These are phyloP conservation scores for Fraxinus ornus DNA, from an alignment of 305 asterid species.

Conservation along the genomic window DNA sequence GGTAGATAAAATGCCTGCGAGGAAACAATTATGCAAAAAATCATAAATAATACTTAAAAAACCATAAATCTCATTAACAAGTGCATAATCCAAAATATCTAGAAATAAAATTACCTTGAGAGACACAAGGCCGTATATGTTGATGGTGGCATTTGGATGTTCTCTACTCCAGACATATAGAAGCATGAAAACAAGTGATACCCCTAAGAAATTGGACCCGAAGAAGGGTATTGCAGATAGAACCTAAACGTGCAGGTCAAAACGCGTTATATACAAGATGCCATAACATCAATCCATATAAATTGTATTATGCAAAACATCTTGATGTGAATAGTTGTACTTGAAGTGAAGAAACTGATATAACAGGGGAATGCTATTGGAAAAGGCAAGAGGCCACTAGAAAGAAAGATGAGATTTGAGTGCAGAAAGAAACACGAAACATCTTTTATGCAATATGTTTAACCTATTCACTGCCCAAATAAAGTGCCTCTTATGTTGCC, in stretches of 20 bases:
- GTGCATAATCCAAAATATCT: not conserved
- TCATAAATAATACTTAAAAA: slow-evolving; percentile 12
- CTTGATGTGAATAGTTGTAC: slow-evolving; percentile 1
- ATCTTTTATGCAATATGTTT: not conserved
- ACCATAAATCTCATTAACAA: not conserved
- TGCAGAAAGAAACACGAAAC: not conserved
- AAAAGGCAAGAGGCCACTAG: not conserved
- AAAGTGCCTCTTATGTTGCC: too few species aligned
- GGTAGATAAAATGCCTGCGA: slow-evolving; percentile 93
- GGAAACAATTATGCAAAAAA: slow-evolving; percentile 12
- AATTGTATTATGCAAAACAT: not conserved
- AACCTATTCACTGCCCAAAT: not conserved
- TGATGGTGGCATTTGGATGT: slow-evolving; percentile 78
- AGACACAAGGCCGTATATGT: slow-evolving; percentile 76
- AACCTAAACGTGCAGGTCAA: slow-evolving; percentile 49
- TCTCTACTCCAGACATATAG: slow-evolving; percentile 96
- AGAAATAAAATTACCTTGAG: slow-evolving; percentile 59
- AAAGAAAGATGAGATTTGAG: not conserved
- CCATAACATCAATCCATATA: not conserved
- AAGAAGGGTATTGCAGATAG: slow-evolving; percentile 69
- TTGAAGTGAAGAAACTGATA: slow-evolving; percentile 2
- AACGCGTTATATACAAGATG: slow-evolving; percentile 7
- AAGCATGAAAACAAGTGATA: slow-evolving; percentile 95
- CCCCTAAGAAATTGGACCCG: slow-evolving; percentile 63
- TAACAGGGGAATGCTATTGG: not conserved